phyloP scores from a whole-genome alignment of 352 stramenopile species.

The Globisporangium perplexum region DNA sequence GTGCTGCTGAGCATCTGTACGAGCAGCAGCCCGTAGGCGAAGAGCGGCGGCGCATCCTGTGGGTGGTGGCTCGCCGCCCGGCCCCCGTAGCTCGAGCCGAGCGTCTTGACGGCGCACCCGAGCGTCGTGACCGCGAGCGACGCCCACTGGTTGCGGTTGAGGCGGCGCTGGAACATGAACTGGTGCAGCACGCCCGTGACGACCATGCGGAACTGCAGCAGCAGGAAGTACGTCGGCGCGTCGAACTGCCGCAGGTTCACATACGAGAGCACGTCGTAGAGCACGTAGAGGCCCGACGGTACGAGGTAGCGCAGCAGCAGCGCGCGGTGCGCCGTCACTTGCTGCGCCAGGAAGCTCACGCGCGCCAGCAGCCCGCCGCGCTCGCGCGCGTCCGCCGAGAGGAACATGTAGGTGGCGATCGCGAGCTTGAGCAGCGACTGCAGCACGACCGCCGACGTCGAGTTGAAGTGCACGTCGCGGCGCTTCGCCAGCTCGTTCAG shows the following conservation, averaged over 20 bases:
- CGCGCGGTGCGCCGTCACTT: conserved; percentile 32
- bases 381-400: conserved; percentile 31
- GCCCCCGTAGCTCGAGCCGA: conserved; percentile 13
- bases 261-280: conserved; percentile 82
- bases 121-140: conserved; percentile 64
- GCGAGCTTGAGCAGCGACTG: conserved; percentile 69
- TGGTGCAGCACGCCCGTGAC: conserved; percentile 74
- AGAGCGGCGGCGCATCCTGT: conserved; percentile 17
- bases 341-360: conserved; percentile 23
- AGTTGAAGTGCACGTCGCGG: conserved; percentile 63
- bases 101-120: conserved; percentile 73
- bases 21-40: conserved; percentile 56
- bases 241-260: conserved; percentile 76
- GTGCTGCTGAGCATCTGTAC: conserved; percentile 79
- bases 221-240: conserved; percentile 69
- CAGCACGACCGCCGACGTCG: conserved; percentile 64
- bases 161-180: conserved; percentile 63
- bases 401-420: conserved; percentile 65
- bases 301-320: conserved; percentile 72
- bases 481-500: conserved; percentile 77
- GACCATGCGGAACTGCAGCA: conserved; percentile 79
- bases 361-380: conserved; percentile 17
- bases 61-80: neutral
- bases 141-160: conserved; percentile 77
- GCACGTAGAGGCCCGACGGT: conserved; percentile 66